phyloP scores from a whole-genome alignment of 2,329 filamentous ascomycete genomes.

The Ambrosiella xylebori region DNA sequence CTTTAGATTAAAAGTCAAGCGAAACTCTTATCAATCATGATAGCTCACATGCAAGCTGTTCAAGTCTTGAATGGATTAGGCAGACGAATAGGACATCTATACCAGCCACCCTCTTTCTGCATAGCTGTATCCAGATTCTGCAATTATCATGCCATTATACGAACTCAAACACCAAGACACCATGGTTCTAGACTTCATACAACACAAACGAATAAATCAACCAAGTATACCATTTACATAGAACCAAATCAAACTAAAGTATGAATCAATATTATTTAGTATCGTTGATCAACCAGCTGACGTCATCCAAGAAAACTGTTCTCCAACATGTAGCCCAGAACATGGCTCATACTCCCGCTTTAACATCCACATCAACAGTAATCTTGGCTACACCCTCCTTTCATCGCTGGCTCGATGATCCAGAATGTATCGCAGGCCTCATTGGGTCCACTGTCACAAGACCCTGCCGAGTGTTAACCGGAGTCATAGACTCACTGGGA shows the following conservation, averaged over 20 bases:
- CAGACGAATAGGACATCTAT: too few species aligned
- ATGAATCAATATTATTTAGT: background rate
- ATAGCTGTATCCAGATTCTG: too few species aligned
- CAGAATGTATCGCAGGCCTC: slow-evolving; percentile 21
- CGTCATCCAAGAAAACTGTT: background rate
- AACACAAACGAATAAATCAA: background rate
- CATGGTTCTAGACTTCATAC: background rate
- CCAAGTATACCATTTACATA: background rate
- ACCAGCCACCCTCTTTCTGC: too few species aligned
- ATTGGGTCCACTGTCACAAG: slow-evolving; percentile 12
- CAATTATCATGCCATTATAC: too few species aligned
- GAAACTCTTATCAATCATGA: too few species aligned
- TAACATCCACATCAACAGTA: slow-evolving; percentile 17
- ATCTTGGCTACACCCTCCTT: slow-evolving; percentile 33
- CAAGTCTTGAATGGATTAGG: too few species aligned
- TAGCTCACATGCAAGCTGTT: too few species aligned
- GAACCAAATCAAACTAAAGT: background rate
- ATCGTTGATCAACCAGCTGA: too few species aligned
- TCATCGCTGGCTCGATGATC: slow-evolving; percentile 30
- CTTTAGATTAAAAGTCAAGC: too few species aligned
- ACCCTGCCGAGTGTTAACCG: slow-evolving; percentile 32
- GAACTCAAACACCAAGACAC: background rate
- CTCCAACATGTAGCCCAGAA: background rate
- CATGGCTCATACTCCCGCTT: background rate
- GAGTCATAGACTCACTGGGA: slow-evolving; percentile 38